Percentiles rank a stretch among this genome's conserved stretches.
phyloP scores from a whole-genome alignment of 2,329 filamentous ascomycete species.

The Talaromyces sp. region DNA sequence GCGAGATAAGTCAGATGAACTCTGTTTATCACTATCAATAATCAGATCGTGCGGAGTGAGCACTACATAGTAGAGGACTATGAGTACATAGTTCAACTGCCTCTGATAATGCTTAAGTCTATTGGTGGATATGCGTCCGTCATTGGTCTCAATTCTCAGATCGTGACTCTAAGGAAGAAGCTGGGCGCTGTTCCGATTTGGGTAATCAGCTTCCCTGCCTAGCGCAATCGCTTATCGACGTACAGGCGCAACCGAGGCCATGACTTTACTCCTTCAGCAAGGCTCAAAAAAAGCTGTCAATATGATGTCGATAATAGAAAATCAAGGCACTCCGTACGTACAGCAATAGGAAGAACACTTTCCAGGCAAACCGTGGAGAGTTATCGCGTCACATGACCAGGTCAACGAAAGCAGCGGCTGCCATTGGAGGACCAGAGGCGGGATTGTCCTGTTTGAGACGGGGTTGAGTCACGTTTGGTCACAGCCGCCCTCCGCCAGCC shows the following conservation, averaged over 20 bases:
- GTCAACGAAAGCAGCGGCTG: not conserved
- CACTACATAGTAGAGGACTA: not conserved
- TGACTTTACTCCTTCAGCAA: no score
- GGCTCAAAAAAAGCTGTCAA: not conserved
- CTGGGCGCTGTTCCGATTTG: not conserved
- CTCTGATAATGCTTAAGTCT: not conserved
- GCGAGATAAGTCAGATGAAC: not conserved
- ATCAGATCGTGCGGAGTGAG: not conserved
- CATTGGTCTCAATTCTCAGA: not conserved
- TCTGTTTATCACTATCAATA: not conserved
- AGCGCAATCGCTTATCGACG: not conserved
- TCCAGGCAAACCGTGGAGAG: not conserved
- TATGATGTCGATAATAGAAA: not conserved
- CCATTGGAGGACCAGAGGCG: not conserved
- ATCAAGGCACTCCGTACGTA: not conserved
- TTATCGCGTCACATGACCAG: constrained; percentile 3
- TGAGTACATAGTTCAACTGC: not conserved
- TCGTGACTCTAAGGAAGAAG: not conserved
- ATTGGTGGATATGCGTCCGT: not conserved
- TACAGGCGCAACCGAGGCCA: not conserved
- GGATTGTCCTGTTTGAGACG: not conserved
- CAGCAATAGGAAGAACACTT: not conserved
- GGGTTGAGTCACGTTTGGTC: constrained; percentile 6
- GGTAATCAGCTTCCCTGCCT: constrained; percentile 2
- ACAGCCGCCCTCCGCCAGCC: not conserved